Evolutionary conservation across 768 basidiomycete species (phyloP), one percentile per base, ranked within the genome.

Genomic region (Amanita fuliginea): DNA sequence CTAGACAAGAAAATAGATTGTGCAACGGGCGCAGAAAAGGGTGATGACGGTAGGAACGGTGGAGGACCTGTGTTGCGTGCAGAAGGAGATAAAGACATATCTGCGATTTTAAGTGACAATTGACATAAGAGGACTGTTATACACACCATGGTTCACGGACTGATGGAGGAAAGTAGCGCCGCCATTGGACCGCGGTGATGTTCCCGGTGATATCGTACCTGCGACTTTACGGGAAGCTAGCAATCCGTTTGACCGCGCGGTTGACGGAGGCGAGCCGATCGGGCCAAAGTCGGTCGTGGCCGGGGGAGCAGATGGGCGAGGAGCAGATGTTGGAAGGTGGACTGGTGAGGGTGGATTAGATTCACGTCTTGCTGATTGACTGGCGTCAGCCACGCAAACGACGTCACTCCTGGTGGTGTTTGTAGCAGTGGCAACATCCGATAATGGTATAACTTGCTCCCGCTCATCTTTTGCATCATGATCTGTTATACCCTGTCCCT

Each of bases 191-290:
- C 64, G 66, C 6, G 85, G 83, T 4, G 82, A 83, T 0, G 80
- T 78, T 5, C 75, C 73, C 3, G 81, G 78, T 19, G 80, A 78
- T 56, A 76, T 72, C 0, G 63, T 52, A 34, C 56, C 51, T 18
- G 59, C 59, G 46, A 58, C 60, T 8, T 59, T 51, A 49, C 66
- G 76, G 45, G 66, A 55, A 47, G 68, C 66, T 19, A 67, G 53
- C 50, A 70, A 56, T 13, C 2, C 61, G 59, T 30, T 67, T 50
- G 24, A 54, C 51, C 37, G 56, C 49, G 16, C 64, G 60, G 35
- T 68, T 67, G 44, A 64, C 74, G 1, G 89, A 83, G 87, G 85
- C 3, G 86, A 87, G 2, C 89, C 89, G 53, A 91, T 88, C 13
- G 89, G 86, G 7, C 88, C 88, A 56, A 86, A 82, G 60, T 86